A percentile compares a stretch with the other conserved stretches of the same genome.
Conservation (phyloP, 257 asterid genomes). For the Paulownia fortunei region DNA sequence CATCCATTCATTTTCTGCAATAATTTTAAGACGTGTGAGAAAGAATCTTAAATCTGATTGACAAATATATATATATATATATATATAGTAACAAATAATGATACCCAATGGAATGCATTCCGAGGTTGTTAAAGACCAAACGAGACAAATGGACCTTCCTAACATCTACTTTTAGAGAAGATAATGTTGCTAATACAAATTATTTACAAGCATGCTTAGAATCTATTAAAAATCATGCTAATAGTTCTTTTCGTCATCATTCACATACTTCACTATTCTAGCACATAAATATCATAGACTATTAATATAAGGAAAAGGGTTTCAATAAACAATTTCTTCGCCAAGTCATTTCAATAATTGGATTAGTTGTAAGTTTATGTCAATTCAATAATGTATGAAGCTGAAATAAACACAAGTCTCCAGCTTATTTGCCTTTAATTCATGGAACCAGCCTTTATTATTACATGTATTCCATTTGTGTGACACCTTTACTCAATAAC, state of each 20-base stretch:
- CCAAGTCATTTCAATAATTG: slow-evolving; percentile 15
- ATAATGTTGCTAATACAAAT: slow-evolving; percentile 1
- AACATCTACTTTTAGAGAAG: slow-evolving; percentile 37
- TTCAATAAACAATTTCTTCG: not conserved
- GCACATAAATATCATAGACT: not conserved
- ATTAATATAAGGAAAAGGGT: not conserved
- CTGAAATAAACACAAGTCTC: not conserved
- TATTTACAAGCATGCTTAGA: slow-evolving; percentile 32
- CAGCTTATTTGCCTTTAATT: slow-evolving; percentile 13
- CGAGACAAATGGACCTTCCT: slow-evolving; percentile 47
- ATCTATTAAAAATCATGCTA: slow-evolving; percentile 10
- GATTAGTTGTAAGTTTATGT: slow-evolving; percentile 14
- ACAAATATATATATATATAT: not conserved
- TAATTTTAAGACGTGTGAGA: not conserved
- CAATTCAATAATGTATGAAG: not conserved
- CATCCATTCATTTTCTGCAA: slow-evolving; percentile 78
- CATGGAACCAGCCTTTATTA: slow-evolving; percentile 15
- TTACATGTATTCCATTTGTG: slow-evolving; percentile 31
- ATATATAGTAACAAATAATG: too few relatives aligned
- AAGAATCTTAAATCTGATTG: not conserved
- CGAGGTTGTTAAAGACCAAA: slow-evolving; percentile 20
- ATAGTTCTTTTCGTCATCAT: slow-evolving; percentile 33
- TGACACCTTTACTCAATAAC: slow-evolving; percentile 23
- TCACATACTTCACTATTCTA: slow-evolving; percentile 4
- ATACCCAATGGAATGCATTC: not conserved